phyloP scores from a whole-genome alignment of 371 early-diverging fungal species.

The Lichtheimia corymbifera region DNA sequence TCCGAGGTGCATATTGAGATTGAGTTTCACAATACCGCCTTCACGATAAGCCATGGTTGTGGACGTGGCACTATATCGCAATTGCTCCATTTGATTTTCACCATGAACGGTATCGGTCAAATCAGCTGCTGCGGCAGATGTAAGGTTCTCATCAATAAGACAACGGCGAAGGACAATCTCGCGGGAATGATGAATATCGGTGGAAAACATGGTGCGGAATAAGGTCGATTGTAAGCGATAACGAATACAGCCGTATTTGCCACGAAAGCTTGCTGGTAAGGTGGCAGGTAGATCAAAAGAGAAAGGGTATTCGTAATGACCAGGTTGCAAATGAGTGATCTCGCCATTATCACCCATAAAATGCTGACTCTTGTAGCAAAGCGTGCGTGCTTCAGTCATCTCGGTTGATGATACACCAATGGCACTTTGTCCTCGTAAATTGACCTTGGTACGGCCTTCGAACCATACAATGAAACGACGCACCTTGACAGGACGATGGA shows the following conservation, averaged over 20 bases:
- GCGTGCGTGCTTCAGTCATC: slow-evolving; percentile 32
- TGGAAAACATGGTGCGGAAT: slow-evolving; percentile 41
- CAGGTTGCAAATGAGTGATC: slow-evolving; percentile 30
- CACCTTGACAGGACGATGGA: slow-evolving; percentile 40
- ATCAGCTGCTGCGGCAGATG: slow-evolving; percentile 21
- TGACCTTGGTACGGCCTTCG: slow-evolving; percentile 48
- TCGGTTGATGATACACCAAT: slow-evolving; percentile 34
- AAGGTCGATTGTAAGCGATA: slow-evolving; percentile 39
- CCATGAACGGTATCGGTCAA: slow-evolving; percentile 33
- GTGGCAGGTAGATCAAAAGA: slow-evolving; percentile 42
- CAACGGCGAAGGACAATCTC: slow-evolving; percentile 42
- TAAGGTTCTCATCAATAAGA: slow-evolving; percentile 28
- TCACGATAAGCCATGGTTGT: slow-evolving; percentile 47
- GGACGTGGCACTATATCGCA: slow-evolving; percentile 40
- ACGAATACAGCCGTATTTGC: slow-evolving; percentile 45
- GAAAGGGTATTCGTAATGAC: slow-evolving; percentile 39
- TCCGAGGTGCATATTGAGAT: slow-evolving; percentile 32
- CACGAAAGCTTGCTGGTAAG: slow-evolving; percentile 43
- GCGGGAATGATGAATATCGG: slow-evolving; percentile 31
- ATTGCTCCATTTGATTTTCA: slow-evolving; percentile 25
- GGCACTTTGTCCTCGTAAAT: slow-evolving; percentile 23
- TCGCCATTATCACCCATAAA: slow-evolving; percentile 40
- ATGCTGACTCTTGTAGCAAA: slow-evolving; percentile 32
- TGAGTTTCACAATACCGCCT: slow-evolving; percentile 45
- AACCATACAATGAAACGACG: slow-evolving; percentile 42